Percentiles rank a stretch among this genome's conserved stretches.
These are phyloP conservation scores for Russula brevipes DNA, from an alignment of 768 basidiomycete genomes.

Conservation along the genomic window DNA sequence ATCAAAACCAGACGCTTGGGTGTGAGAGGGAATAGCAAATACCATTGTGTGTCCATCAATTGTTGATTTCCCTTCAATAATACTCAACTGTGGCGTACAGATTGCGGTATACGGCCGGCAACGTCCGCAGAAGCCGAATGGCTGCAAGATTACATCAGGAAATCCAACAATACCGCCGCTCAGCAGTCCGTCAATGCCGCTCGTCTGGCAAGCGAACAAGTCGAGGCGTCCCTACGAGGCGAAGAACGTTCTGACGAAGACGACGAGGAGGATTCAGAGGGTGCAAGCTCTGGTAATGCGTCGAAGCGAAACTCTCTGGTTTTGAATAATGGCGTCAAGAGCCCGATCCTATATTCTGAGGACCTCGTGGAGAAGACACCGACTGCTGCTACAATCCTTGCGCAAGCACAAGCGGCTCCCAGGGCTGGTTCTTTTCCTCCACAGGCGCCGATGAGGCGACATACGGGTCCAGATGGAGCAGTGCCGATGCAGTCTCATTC, in stretches of 20 bases:
- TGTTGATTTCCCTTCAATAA: conserved; percentile 25
- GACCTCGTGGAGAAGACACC: conserved; percentile 84
- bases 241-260: conserved; percentile 80
- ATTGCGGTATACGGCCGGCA: conserved; percentile 91
- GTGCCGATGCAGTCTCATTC: conserved; percentile 45
- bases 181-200: conserved; percentile 73
- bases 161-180: conserved; percentile 81
- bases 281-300: conserved; percentile 50
- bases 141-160: conserved; percentile 87
- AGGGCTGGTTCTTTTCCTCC: conserved; percentile 52
- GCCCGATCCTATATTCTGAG: conserved; percentile 46
- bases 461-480: conserved; percentile 48
- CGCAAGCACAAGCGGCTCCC: conserved; percentile 69
- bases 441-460: conserved; percentile 74
- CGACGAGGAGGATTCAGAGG: conserved; percentile 82
- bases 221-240: conserved; percentile 52
- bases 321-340: conserved; percentile 59
- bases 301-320: conserved; percentile 74
- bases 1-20: conserved; percentile 94
- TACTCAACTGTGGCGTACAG: conserved; percentile 38
- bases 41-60: conserved; percentile 68
- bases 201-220: conserved; percentile 62
- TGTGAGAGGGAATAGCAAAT: conserved; percentile 92
- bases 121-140: conserved; percentile 88
- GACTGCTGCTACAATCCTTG: conserved; percentile 68